Evolutionary conservation across 139 green algal species (phyloP).

Genomic region (Spirogloea muscicola): DNA sequence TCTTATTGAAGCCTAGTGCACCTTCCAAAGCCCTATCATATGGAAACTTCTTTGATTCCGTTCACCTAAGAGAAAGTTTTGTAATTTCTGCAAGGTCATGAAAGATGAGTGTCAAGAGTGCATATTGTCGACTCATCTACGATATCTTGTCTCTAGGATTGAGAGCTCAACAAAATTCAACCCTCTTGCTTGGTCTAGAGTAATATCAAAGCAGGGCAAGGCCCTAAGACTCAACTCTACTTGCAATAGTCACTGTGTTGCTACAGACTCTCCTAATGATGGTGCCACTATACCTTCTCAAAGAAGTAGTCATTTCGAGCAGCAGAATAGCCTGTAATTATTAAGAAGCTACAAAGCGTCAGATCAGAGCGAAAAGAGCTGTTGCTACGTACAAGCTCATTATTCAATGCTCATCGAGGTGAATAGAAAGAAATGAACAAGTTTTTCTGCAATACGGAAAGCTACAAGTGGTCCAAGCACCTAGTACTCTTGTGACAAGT

Average conservation of each 20-base stretch:
- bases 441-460: background rate
- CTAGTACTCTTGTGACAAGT: slow-evolving; percentile 73
- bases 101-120: slow-evolving; percentile 4
- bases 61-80: slow-evolving; percentile 12
- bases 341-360: slow-evolving; percentile 22
- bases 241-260: too few species aligned
- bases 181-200: too few species aligned
- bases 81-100: background rate
- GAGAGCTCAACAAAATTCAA: background rate
- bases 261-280: too few species aligned
- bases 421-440: slow-evolving; percentile 4
- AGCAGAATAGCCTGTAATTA: slow-evolving; percentile 57
- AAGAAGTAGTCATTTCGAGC: slow-evolving; percentile 72
- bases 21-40: slow-evolving; percentile 1
- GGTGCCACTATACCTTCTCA: slow-evolving; percentile 54
- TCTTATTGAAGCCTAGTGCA: slow-evolving; percentile 70
- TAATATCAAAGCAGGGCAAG: too few species aligned
- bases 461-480: slow-evolving; percentile 54
- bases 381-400: background rate
- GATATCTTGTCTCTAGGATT: background rate
- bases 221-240: too few species aligned
- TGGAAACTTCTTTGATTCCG: background rate
- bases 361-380: slow-evolving; percentile 1
- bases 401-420: background rate
- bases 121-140: background rate